These are phyloP conservation scores for Backusella circina DNA, from an alignment of 192 early-diverging fungal genomes.

Conservation along the genomic window DNA sequence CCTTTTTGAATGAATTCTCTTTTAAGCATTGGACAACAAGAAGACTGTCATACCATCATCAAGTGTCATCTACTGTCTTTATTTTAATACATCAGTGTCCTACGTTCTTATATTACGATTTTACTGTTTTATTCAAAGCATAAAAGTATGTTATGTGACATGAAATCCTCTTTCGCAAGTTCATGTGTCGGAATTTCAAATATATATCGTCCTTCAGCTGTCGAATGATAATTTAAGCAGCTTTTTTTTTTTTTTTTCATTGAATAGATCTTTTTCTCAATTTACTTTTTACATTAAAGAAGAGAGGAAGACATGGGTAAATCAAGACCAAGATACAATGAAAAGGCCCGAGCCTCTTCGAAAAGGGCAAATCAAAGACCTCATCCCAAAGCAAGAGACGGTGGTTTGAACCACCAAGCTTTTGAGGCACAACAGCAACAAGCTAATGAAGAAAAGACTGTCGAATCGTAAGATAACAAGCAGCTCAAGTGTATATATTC, in stretches of 20 bases:
- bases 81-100: no score
- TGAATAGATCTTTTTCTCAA: neutral
- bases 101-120: neutral
- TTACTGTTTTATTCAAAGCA: neutral
- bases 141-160: neutral
- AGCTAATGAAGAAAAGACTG: neutral
- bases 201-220: no score
- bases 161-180: neutral
- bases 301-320: conserved; percentile 38
- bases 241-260: neutral
- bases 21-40: neutral
- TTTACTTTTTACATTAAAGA: neutral
- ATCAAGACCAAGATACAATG: conserved; percentile 51
- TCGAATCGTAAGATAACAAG: neutral
- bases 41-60: no score
- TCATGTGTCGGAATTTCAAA: neutral
- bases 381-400: conserved; percentile 49
- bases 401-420: conserved; percentile 35
- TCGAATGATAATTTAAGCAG: neutral
- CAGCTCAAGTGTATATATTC: no score
- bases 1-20: neutral
- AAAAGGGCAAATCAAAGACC: conserved; percentile 35
- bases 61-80: no score
- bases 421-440: conserved; percentile 10
- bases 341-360: conserved; percentile 51